These are phyloP conservation scores for Pythium aphanidermatum DNA, from an alignment of 352 stramenopile genomes.

Conservation along the genomic window DNA sequence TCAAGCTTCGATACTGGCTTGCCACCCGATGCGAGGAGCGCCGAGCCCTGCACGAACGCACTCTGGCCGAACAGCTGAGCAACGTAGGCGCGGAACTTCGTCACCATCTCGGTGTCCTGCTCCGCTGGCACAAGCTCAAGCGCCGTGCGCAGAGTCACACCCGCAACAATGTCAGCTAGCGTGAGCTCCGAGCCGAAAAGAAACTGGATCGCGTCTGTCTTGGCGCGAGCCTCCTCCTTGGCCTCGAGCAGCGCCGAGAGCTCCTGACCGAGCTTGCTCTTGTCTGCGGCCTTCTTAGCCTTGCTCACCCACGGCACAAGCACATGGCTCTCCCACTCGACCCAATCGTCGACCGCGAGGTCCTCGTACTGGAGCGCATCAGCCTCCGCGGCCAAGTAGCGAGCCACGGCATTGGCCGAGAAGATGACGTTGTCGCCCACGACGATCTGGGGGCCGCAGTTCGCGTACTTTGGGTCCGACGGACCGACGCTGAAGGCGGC, in stretches of 20 bases:
- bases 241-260: constrained; percentile 44
- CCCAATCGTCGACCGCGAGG: constrained; percentile 73
- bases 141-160: constrained; percentile 56
- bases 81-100: constrained; percentile 65
- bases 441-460: constrained; percentile 46
- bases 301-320: constrained; percentile 51
- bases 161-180: constrained; percentile 67
- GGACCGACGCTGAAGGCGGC: constrained; percentile 41
- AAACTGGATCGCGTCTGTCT: constrained; percentile 39
- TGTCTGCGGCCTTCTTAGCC: constrained; percentile 38
- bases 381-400: constrained; percentile 44
- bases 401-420: constrained; percentile 73
- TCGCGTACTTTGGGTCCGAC: constrained; percentile 51
- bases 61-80: constrained; percentile 44
- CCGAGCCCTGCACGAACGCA: constrained; percentile 41
- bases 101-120: constrained; percentile 37
- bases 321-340: constrained; percentile 75
- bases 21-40: constrained; percentile 34
- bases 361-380: constrained; percentile 58
- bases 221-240: constrained; percentile 55
- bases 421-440: constrained; percentile 48
- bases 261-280: constrained; percentile 20
- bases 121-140: constrained; percentile 48
- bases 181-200: constrained; percentile 58
- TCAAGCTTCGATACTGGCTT: constrained; percentile 52